phyloP scores from a whole-genome alignment of 1,139 yeast genomes.

The Protomyces pachydermus region DNA sequence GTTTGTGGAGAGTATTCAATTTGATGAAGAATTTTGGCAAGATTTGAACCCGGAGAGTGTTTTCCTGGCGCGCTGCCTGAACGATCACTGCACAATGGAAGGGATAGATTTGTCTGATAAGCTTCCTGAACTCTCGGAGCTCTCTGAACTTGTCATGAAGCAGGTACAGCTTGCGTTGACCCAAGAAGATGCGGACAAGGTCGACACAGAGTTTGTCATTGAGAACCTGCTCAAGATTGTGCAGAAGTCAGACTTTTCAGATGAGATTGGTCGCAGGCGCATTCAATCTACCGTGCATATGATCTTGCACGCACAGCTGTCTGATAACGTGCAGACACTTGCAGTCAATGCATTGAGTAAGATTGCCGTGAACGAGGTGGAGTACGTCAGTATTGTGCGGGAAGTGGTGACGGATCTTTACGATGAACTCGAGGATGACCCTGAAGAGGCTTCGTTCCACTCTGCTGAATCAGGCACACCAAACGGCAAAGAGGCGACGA shows the following conservation, averaged over 20 bases:
- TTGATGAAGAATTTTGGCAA: slow-evolving; percentile 60
- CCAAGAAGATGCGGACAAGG: slow-evolving; percentile 45
- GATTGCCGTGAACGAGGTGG: slow-evolving; percentile 72
- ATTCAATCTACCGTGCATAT: slow-evolving; percentile 69
- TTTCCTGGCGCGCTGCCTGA: slow-evolving; percentile 64
- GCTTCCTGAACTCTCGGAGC: slow-evolving; percentile 74
- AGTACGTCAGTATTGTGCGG: slow-evolving; percentile 76
- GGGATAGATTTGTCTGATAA: slow-evolving; percentile 54
- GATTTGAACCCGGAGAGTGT: slow-evolving; percentile 69
- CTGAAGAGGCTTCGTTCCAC: slow-evolving; percentile 47
- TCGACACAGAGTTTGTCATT: slow-evolving; percentile 67
- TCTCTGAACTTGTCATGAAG: slow-evolving; percentile 55
- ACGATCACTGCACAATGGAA: slow-evolving; percentile 57
- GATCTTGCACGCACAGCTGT: slow-evolving; percentile 34
- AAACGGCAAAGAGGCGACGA: slow-evolving; percentile 44
- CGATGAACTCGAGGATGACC: slow-evolving; percentile 50
- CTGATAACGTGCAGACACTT: slow-evolving; percentile 52
- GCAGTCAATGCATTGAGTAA: slow-evolving; percentile 63
- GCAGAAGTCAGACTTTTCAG: slow-evolving; percentile 74
- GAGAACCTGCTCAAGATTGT: slow-evolving; percentile 68
- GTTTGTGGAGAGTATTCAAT: slow-evolving; percentile 51
- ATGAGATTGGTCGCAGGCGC: slow-evolving; percentile 83
- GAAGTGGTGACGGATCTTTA: slow-evolving; percentile 81
- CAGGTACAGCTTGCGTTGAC: slow-evolving; percentile 45
- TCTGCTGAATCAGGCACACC: slow-evolving; percentile 48